Conservation (phyloP, 2,329 filamentous ascomycete genomes). For the Pseudogymnoascus pannorum region DNA sequence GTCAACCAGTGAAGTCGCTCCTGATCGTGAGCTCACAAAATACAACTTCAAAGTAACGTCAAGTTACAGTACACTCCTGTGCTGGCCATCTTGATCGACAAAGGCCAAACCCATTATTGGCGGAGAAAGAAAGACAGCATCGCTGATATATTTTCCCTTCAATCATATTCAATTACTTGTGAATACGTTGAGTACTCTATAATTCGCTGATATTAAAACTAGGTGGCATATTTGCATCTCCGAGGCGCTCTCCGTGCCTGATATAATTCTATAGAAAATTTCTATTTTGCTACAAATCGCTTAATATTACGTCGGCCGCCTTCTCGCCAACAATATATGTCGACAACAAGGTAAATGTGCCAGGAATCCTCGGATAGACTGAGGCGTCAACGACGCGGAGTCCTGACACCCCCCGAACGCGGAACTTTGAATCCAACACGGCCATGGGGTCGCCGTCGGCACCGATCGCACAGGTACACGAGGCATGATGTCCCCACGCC, state of each 20-base stretch:
- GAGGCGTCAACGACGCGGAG: slow-evolving; percentile 56
- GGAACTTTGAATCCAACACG: slow-evolving; percentile 48
- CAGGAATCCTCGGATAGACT: slow-evolving; percentile 45
- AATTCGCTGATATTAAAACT: background rate
- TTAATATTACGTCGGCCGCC: slow-evolving; percentile 31
- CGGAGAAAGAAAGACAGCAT: background rate
- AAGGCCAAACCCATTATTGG: background rate
- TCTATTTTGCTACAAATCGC: background rate
- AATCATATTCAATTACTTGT: background rate
- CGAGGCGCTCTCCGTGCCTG: background rate
- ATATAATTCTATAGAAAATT: background rate
- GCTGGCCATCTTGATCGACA: background rate
- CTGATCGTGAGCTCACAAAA: background rate
- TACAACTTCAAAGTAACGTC: background rate
- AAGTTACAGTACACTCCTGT: background rate
- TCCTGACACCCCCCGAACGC: slow-evolving; percentile 46
- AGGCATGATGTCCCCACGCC: slow-evolving; percentile 52
- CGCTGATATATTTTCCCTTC: background rate
- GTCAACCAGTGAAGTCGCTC: background rate
- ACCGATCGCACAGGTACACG: slow-evolving; percentile 49
- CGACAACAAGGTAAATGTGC: slow-evolving; percentile 43
- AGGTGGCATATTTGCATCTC: background rate
- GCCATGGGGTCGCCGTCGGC: slow-evolving; percentile 30
- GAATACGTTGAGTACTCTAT: background rate
- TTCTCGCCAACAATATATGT: slow-evolving; percentile 53